Evolutionary conservation across 1,139 yeast species (phyloP).

Genomic region (Ashbya aceris): DNA sequence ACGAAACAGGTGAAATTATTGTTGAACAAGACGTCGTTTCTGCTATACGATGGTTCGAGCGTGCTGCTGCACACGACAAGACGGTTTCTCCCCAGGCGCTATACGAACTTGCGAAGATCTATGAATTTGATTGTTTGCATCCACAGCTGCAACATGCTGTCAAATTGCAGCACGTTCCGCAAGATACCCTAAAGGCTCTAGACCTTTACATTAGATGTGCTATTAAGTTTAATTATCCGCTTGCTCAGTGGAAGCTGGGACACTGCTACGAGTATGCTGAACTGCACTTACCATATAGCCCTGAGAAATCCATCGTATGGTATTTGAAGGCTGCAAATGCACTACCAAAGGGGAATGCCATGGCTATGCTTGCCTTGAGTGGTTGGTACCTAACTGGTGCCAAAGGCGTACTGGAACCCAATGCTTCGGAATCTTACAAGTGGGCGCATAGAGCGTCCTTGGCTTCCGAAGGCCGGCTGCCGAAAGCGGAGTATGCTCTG

Average conservation of each 20-base stretch:
- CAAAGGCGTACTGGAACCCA: constrained; percentile 56
- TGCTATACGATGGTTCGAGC: constrained; percentile 48
- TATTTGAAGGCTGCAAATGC: constrained; percentile 62
- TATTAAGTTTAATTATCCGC: constrained; percentile 52
- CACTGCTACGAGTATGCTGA: constrained; percentile 83
- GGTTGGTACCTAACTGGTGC: constrained; percentile 91
- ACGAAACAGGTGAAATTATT: constrained; percentile 20
- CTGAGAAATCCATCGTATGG: constrained; percentile 81
- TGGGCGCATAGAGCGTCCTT: constrained; percentile 62
- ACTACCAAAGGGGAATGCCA: constrained; percentile 56
- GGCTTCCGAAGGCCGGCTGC: constrained; percentile 69
- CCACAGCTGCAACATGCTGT: constrained; percentile 13
- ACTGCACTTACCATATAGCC: constrained; percentile 53
- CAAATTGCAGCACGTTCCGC: constrained; percentile 15
- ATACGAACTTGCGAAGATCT: constrained; percentile 60
- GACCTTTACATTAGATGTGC: constrained; percentile 72
- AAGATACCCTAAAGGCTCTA: constrained; percentile 52
- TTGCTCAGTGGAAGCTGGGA: constrained; percentile 82
- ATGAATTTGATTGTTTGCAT: constrained; percentile 45
- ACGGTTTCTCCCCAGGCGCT: constrained; percentile 40
- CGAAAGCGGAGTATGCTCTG: constrained; percentile 76
- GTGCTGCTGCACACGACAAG: constrained; percentile 37
- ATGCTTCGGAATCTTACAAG: constrained; percentile 70
- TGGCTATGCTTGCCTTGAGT: constrained; percentile 80
- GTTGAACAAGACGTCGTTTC: constrained; percentile 36